Evolutionary conservation across 2,329 filamentous ascomycete species (phyloP), one percentile per base, ranked within the genome.

Genomic region (Aspergillus transmontanensis): DNA sequence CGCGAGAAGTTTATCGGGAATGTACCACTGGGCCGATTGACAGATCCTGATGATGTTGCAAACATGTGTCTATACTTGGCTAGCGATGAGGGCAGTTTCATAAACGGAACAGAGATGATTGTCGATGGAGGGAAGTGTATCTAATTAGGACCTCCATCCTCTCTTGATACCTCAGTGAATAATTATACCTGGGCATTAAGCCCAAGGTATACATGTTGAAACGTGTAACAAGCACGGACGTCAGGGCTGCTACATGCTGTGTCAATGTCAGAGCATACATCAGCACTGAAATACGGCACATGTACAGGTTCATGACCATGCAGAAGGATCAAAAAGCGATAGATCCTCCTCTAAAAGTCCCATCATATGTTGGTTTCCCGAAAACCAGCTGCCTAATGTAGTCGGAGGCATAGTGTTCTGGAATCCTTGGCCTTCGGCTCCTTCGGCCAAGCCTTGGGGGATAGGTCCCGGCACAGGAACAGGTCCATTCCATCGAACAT

Each of bases 41-140:
- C 78, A n/a, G 78, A 80, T 19, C 74, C 76, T 2, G 80, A 82
- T 11, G 90, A 93, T 73, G 85, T 93, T 41, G 90, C 88, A 2
- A 91, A 91, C 70, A 89, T 89, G 30, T 88, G 86, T 65, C 82
- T 89, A 21, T 93, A 89, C 72, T 75, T 93, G 53, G 89, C 88
- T 2, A 90, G 88, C 63, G 88, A 92, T 32, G 90, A 93, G 71
- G 88, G 87, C 0, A 83, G 81, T 3, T 92, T 93, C 69, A 86
- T 93, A 66, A 92, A 89, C 0, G 90, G 90, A 0, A 83, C 89
- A n/a, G 89, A 90, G 65, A 79, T 92, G 65, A 86, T 90, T 59
- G 85, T 90, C 50, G 86, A 88, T 76, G 86, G 86, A 46, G 84
- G 84, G 32, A 81, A 79, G 64, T 78, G 76, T 68, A 73, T 79